phyloP scores from a whole-genome alignment of 148 eudicot genomes.

The Heliamphora exappendiculata region DNA sequence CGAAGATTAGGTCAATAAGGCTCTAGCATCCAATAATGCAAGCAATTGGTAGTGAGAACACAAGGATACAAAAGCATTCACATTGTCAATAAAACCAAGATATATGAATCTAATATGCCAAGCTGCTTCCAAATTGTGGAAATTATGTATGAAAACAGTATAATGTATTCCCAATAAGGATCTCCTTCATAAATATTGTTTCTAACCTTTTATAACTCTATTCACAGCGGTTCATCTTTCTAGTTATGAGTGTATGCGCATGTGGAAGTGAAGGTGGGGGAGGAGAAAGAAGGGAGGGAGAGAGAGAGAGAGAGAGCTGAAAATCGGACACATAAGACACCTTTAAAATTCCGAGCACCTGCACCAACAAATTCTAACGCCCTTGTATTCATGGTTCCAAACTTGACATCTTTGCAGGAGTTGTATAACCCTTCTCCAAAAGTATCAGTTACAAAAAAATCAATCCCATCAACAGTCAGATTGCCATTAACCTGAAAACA shows the following conservation, averaged over 20 bases:
- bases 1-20: too few species aligned
- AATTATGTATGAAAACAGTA: neutral
- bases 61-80: conserved; percentile 3
- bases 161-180: neutral
- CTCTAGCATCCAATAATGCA: neutral
- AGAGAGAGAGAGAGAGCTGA: neutral
- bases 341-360: conserved; percentile 54
- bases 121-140: neutral
- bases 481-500: conserved; percentile 40
- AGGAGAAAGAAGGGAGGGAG: neutral
- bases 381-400: conserved; percentile 68
- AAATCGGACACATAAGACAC: conserved; percentile 22
- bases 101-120: neutral
- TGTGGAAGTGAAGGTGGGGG: neutral
- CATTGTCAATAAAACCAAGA: neutral
- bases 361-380: conserved; percentile 68
- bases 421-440: conserved; percentile 56
- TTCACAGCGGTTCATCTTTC: neutral
- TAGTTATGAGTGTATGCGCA: neutral
- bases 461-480: conserved; percentile 59
- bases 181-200: neutral
- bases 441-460: conserved; percentile 41
- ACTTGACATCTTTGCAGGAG: conserved; percentile 68
- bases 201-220: neutral
- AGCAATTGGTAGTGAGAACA: neutral